Evolutionary conservation across 1,284 basidiomycete genomes (phyloP).

Genomic region (Fistulinella staudtii): DNA sequence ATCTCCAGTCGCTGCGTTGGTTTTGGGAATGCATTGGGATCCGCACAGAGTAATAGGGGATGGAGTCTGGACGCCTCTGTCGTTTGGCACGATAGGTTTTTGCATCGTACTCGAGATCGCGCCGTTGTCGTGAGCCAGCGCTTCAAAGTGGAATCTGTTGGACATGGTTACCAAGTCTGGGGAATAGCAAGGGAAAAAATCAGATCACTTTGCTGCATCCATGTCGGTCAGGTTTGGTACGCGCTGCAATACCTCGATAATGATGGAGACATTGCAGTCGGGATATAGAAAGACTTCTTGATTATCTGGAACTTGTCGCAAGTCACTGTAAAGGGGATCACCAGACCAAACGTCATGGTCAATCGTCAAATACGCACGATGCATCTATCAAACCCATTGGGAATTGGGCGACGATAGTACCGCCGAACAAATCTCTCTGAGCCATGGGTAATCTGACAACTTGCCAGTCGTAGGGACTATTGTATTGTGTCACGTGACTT

Average conservation of each 20-base stretch:
- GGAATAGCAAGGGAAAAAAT: constrained; percentile 1
- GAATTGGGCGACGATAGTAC: constrained; percentile 71
- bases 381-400: constrained; percentile 73
- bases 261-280: constrained; percentile 63
- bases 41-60: constrained; percentile 64
- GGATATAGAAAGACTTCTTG: constrained; percentile 91
- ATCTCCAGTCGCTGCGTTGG: constrained; percentile 59
- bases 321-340: constrained; percentile 47
- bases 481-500: constrained; percentile 20
- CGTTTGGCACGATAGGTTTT: constrained; percentile 34
- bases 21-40: constrained; percentile 72
- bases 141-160: constrained; percentile 88
- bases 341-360: background rate
- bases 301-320: constrained; percentile 94
- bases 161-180: constrained; percentile 9
- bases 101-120: constrained; percentile 54
- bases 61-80: constrained; percentile 49
- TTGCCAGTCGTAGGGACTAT: too few relatives aligned
- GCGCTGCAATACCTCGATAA: constrained; percentile 82
- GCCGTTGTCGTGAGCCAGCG: constrained; percentile 89
- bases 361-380: constrained; percentile 57
- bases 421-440: constrained; percentile 54
- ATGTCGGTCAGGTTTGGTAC: constrained; percentile 54
- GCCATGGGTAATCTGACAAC: too few relatives aligned
- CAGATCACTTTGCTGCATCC: constrained; percentile 62